Evolutionary conservation across 129 eudicot species (phyloP), one percentile per base, ranked within the genome.

Genomic region (Lactuca saligna): DNA sequence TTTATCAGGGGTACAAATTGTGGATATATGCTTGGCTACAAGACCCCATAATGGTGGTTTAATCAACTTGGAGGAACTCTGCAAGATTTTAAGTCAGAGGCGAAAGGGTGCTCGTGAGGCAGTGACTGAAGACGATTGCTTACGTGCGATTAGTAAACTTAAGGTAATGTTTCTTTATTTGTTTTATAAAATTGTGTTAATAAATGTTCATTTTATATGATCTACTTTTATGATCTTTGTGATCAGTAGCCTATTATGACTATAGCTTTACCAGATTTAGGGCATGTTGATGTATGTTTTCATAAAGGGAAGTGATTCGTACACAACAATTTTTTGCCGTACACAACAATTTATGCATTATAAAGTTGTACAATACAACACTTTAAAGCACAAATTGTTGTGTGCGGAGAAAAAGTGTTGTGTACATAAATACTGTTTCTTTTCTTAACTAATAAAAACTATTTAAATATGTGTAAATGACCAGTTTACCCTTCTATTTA

Each of bases 21-120:
- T 93, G 79, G 97, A 89, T 70, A 83, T 87, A 58, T 93, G 98
- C 81, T 83, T 93, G 92, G 96, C 97, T 58, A 93, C 97, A 39
- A 84, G 98, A 85, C 85, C 91, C 51, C 84, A 70, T 68, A 93
- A 89, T 80, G 98, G 98, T 14, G 98, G 97, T 79, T 69, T 93
- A 82, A 93, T 93, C 63, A 89, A 81, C 77, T 85, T 93, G 87
- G 97, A 84, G 80, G 98, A 93, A 63, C 82, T 93, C 44, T 84
- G 91, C 72, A 85, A 81, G 71, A 74, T 89, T 61, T 79, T 87
- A 63, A 70, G 97, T 57, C 98, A 93, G 66, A 89, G 89, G 78
- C 76, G 95, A 55, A 93, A 93, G 70, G 86, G 84, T 69, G 89
- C 97, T 65, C 98, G 98, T 75, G 98, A 93, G 70, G 81, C 86